A percentile compares a stretch with the other conserved stretches of the same genome.
These are phyloP conservation scores for Blastobotrys serpentis DNA, from an alignment of 1,139 yeast species.

Conservation along the genomic window DNA sequence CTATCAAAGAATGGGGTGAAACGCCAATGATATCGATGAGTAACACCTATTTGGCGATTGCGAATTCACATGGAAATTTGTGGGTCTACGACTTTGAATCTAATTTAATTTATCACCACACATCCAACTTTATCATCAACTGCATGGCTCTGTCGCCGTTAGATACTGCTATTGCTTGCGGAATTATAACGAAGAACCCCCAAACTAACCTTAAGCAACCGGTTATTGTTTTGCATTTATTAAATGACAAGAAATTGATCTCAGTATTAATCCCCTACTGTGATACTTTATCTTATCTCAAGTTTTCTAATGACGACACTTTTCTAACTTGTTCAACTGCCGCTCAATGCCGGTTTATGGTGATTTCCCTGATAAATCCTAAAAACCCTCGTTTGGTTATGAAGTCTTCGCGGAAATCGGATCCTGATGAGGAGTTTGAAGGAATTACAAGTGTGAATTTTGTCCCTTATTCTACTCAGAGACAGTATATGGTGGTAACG, in stretches of 20 bases:
- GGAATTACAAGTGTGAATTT: constrained; percentile 85
- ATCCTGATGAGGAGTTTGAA: constrained; percentile 64
- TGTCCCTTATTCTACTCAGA: constrained; percentile 47
- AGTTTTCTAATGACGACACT: constrained; percentile 67
- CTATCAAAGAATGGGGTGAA: constrained; percentile 48
- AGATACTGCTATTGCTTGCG: constrained; percentile 70
- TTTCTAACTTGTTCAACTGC: constrained; percentile 81
- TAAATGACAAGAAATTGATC: constrained; percentile 33
- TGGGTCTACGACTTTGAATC: constrained; percentile 59
- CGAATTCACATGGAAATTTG: constrained; percentile 62
- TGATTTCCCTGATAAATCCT: constrained; percentile 64
- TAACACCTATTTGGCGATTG: constrained; percentile 57
- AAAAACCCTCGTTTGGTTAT: constrained; percentile 68
- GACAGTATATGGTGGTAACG: constrained; percentile 54
- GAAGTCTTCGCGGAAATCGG: constrained; percentile 61
- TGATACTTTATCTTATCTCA: constrained; percentile 74
- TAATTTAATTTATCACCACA: constrained; percentile 65
- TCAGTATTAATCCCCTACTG: constrained; percentile 81
- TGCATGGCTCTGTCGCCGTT: constrained; percentile 70
- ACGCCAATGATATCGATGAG: constrained; percentile 65
- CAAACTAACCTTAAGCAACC: constrained; percentile 74
- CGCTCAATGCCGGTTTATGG: constrained; percentile 74
- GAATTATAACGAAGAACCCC: constrained; percentile 47
- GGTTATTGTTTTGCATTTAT: constrained; percentile 60
- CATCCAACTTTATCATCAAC: constrained; percentile 72